Percentiles rank a stretch among this genome's conserved stretches.
Conservation (phyloP, 2,329 filamentous ascomycete species). For the Clathrospora elynae region DNA sequence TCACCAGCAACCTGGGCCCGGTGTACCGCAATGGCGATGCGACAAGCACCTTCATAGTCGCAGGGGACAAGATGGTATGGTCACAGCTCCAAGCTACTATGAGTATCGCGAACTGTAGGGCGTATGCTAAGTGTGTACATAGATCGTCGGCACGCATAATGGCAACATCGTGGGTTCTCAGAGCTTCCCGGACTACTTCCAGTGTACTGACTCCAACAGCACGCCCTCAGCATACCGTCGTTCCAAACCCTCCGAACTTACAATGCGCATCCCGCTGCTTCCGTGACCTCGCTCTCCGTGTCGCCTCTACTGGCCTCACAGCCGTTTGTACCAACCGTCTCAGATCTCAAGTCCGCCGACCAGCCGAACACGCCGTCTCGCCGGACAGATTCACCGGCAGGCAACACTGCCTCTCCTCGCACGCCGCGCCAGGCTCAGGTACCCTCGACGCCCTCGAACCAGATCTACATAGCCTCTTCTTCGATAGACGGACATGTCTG, state of each 20-base stretch:
- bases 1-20: slow-evolving; percentile 78
- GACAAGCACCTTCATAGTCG: slow-evolving; percentile 86
- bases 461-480: slow-evolving; percentile 90
- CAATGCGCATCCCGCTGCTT: slow-evolving; percentile 83
- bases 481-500: slow-evolving; percentile 97
- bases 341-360: slow-evolving; percentile 30
- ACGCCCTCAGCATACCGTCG: slow-evolving; percentile 81
- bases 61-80: slow-evolving; percentile 93
- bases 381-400: slow-evolving; percentile 30
- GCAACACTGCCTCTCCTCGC: slow-evolving; percentile 55
- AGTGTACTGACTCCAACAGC: slow-evolving; percentile 56
- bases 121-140: slow-evolving; percentile 43
- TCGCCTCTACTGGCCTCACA: slow-evolving; percentile 76
- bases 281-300: slow-evolving; percentile 85
- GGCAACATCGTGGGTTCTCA: slow-evolving; percentile 81
- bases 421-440: slow-evolving; percentile 64
- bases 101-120: slow-evolving; percentile 67
- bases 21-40: slow-evolving; percentile 95
- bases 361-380: slow-evolving; percentile 50
- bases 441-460: slow-evolving; percentile 79
- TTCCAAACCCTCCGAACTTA: slow-evolving; percentile 85
- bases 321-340: slow-evolving; percentile 41
- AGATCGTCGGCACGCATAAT: slow-evolving; percentile 94
- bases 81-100: slow-evolving; percentile 18
- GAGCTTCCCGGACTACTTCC: not conserved